phyloP scores from a whole-genome alignment of 305 asterid genomes.

The Fraxinus baroniana region DNA sequence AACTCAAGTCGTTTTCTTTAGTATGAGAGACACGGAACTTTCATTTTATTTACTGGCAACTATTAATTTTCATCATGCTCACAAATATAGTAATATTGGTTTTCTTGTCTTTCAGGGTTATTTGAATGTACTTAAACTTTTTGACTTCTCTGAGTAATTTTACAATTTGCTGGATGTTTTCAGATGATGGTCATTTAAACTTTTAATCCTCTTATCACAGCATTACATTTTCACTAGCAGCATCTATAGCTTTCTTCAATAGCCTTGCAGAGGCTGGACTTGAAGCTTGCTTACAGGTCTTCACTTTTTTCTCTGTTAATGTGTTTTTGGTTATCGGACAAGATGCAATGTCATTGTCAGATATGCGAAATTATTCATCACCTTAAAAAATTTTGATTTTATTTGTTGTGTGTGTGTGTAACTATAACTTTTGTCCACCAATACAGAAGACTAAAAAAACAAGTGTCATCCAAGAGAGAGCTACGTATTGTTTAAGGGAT shows the following conservation, averaged over 20 bases:
- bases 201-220: slow-evolving; percentile 23
- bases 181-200: not conserved
- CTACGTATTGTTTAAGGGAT: not conserved
- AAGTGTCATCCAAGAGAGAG: not conserved
- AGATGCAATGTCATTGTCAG: not conserved
- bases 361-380: not conserved
- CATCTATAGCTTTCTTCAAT: slow-evolving; percentile 48
- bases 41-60: not conserved
- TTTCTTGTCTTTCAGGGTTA: not conserved
- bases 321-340: not conserved
- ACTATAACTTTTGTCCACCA: not conserved
- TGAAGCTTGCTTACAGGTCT: slow-evolving; percentile 41
- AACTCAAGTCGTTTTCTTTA: not conserved
- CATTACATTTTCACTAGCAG: slow-evolving; percentile 27
- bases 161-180: not conserved
- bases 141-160: not conserved
- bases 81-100: not conserved
- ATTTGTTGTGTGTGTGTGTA: not conserved
- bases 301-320: not conserved
- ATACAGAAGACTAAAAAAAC: not conserved
- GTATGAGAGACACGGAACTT: not conserved
- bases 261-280: slow-evolving; percentile 60
- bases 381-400: not conserved
- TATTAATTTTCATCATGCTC: not conserved
- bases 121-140: not conserved